phyloP scores from a whole-genome alignment of 75 land plant species.

The Azolla pinnata region DNA sequence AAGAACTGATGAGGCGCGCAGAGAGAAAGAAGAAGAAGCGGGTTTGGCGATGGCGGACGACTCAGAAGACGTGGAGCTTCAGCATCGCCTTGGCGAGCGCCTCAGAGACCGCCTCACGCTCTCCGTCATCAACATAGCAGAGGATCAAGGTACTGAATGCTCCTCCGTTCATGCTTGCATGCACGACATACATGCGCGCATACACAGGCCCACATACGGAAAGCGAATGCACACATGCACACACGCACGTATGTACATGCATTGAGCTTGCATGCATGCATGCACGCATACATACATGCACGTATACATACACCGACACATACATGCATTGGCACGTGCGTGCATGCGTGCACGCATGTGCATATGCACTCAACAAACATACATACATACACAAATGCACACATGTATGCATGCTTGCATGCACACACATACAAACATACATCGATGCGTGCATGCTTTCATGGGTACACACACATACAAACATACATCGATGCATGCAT shows the following conservation, averaged over 20 bases:
- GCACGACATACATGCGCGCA: background rate
- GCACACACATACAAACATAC: no score
- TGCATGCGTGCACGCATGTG: background rate
- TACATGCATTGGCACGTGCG: no score
- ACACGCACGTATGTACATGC: background rate
- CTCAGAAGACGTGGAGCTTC: background rate
- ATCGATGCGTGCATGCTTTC: background rate
- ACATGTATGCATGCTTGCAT: background rate
- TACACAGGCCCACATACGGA: no score
- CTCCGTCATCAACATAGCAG: constrained; percentile 44
- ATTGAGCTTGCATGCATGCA: no score
- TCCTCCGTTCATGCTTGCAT: background rate
- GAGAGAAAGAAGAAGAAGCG: background rate
- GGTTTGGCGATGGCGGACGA: background rate
- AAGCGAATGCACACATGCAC: background rate
- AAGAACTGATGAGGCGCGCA: background rate
- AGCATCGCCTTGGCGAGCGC: constrained; percentile 6
- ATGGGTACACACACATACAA: background rate
- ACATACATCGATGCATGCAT: background rate
- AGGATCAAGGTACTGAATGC: constrained; percentile 28
- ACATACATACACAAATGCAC: background rate
- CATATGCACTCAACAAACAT: background rate
- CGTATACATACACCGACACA: background rate
- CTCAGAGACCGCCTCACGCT: constrained; percentile 63
- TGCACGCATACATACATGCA: background rate